Conservation (phyloP, 2,329 filamentous ascomycete species). For the Cadophora luteo-olivacea region DNA sequence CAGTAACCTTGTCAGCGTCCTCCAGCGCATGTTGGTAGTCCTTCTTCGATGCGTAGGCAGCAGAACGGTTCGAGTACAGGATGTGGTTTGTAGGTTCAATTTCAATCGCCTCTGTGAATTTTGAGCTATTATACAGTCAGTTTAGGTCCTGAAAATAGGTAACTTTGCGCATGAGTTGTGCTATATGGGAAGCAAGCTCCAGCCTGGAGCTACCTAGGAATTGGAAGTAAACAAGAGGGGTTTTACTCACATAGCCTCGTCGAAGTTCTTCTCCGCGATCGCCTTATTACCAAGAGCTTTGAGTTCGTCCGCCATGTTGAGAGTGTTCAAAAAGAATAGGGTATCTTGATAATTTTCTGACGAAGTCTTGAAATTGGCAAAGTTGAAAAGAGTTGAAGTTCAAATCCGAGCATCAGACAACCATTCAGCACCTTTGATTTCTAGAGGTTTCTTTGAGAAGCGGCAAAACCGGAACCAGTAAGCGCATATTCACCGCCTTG, state of each 20-base stretch:
- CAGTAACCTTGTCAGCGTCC: slow-evolving; percentile 91
- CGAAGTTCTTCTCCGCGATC: slow-evolving; percentile 96
- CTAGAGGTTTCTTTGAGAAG: slow-evolving; percentile 13
- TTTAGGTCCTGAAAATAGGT: background rate
- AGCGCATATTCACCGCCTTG: slow-evolving; percentile 6
- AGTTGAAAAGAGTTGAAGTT: slow-evolving; percentile 3
- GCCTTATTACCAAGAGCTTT: slow-evolving; percentile 99
- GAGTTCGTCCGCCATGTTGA: slow-evolving; percentile 71
- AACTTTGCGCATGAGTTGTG: background rate
- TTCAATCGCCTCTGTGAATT: slow-evolving; percentile 92
- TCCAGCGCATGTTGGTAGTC: slow-evolving; percentile 84
- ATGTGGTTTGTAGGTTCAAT: slow-evolving; percentile 92
- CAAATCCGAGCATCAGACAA: slow-evolving; percentile 18
- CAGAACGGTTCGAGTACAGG: slow-evolving; percentile 96
- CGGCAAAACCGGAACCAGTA: background rate
- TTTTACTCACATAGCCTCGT: slow-evolving; percentile 84
- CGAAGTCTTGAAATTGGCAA: background rate
- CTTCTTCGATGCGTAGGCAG: slow-evolving; percentile 84
- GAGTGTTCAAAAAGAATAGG: background rate
- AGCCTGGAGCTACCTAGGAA: slow-evolving; percentile 6
- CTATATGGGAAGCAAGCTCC: background rate
- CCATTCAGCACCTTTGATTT: slow-evolving; percentile 16
- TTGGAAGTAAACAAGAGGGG: slow-evolving; percentile 34
- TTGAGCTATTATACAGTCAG: slow-evolving; percentile 66
- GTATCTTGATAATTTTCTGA: background rate